phyloP scores from a whole-genome alignment of 768 basidiomycete species.

The Tricholoma saponaceum region DNA sequence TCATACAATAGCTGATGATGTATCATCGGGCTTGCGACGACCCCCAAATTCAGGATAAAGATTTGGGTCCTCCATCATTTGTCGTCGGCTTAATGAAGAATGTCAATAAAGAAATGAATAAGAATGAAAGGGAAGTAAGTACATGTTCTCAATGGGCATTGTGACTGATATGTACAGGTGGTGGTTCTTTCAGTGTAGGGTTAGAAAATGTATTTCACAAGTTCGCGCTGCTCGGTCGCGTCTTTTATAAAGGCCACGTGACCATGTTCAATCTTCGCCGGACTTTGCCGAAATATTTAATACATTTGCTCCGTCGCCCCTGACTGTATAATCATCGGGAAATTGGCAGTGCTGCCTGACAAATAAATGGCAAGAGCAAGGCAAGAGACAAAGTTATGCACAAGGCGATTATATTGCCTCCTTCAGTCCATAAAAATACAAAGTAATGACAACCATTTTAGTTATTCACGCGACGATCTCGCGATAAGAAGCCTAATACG shows the following conservation, averaged over 20 bases:
- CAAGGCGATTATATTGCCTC: too few relatives aligned
- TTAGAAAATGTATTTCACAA: conserved; percentile 1
- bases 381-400: too few relatives aligned
- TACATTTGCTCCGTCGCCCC: too few relatives aligned
- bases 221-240: conserved; percentile 15
- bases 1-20: conserved; percentile 25
- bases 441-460: too few relatives aligned
- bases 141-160: conserved; percentile 36
- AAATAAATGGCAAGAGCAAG: too few relatives aligned
- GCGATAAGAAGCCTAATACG: neutral
- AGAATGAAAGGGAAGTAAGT: conserved; percentile 1
- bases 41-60: conserved; percentile 31
- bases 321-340: too few relatives aligned
- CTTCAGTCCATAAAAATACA: too few relatives aligned
- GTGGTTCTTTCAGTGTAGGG: neutral
- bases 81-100: conserved; percentile 23
- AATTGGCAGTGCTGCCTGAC: too few relatives aligned
- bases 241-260: conserved; percentile 24
- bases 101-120: neutral
- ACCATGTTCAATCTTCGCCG: conserved; percentile 2
- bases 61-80: conserved; percentile 24
- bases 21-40: conserved; percentile 15
- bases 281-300: neutral
- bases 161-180: neutral
- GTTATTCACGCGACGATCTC: too few relatives aligned